Evolutionary conservation across 83 land plant genomes (phyloP), one percentile per base, ranked within the genome.

Genomic region (Picea abies): DNA sequence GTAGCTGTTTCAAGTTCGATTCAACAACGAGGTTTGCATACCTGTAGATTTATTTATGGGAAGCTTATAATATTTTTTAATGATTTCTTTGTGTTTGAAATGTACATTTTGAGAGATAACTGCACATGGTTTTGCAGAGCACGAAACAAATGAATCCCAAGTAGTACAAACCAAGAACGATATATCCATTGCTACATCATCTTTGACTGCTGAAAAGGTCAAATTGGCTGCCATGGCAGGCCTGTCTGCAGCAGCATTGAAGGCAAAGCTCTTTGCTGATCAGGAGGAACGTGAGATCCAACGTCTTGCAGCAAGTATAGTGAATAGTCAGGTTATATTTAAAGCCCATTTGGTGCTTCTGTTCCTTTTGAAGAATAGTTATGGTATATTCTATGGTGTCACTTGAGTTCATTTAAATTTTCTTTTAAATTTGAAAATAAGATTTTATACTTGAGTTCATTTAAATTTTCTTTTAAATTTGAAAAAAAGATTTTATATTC

Each of bases 201-300:
- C 87, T 23, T 63, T 92, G 61, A 78, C 95, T 83, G 60, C 81
- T 65, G 90, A 87, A 60, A 87, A 52, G 77, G 90, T 93, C 14
- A 89, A 83, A 86, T 60, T 64, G 62, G 95, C 95, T 83, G 91
- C 93, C 32, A 88, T 83, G 81, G 87, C 85, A 81, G 98, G 98
- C 71, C 86, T 97, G 41, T 88, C 98, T 84, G 91, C 98, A 85
- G 96, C 99, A 61, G 95, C 99, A 47, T 85, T 89, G 81, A 97
- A 97, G 81, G 94, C 96, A 82, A 97, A 97, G 78, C 86, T 93
- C 15, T 93, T 97, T 86, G 96, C 97, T 22, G 99, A 97, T 87
- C 98, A 97, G 69, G 98, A 97, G 83, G 99, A 97, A 81, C 93
- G 99, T 29, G 99, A 97, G 80, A 91, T 97, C 80, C 99, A 97